Percentiles rank a stretch among this genome's conserved stretches.
These are phyloP conservation scores for Teunomyces kruisii DNA, from an alignment of 805 yeast genomes.

Conservation along the genomic window DNA sequence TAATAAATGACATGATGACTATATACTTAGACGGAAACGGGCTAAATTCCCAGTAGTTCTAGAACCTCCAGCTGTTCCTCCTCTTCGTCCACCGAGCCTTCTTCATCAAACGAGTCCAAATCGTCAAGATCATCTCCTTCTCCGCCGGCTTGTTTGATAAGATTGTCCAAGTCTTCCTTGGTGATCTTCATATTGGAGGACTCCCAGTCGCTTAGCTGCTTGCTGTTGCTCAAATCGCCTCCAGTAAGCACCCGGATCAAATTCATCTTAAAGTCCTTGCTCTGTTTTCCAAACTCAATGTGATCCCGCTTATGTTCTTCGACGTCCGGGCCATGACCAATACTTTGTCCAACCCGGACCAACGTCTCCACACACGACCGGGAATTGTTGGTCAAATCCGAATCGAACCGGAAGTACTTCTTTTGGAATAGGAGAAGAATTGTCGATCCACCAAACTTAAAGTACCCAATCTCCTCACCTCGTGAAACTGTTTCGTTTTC, in stretches of 20 bases:
- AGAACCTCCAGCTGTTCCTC: slow-evolving; percentile 15
- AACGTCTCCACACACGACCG: slow-evolving; percentile 72
- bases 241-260: slow-evolving; percentile 62
- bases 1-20: slow-evolving; percentile 10
- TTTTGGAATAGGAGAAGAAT: slow-evolving; percentile 64
- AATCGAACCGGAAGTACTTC: slow-evolving; percentile 57
- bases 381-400: slow-evolving; percentile 72
- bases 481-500: slow-evolving; percentile 58
- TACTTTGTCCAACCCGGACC: slow-evolving; percentile 86
- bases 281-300: slow-evolving; percentile 44
- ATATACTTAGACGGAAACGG: too few species aligned
- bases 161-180: slow-evolving; percentile 20
- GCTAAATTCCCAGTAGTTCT: background rate
- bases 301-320: slow-evolving; percentile 51
- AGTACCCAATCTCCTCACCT: slow-evolving; percentile 89
- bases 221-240: slow-evolving; percentile 38
- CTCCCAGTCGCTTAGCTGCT: slow-evolving; percentile 40
- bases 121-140: slow-evolving; percentile 14
- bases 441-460: slow-evolving; percentile 96
- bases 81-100: slow-evolving; percentile 12
- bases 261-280: slow-evolving; percentile 46
- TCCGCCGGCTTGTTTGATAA: slow-evolving; percentile 8
- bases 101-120: slow-evolving; percentile 11
- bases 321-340: slow-evolving; percentile 66
- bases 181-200: slow-evolving; percentile 26